phyloP scores from a whole-genome alignment of 441 rosid genomes.

The Macaranga tanarius region DNA sequence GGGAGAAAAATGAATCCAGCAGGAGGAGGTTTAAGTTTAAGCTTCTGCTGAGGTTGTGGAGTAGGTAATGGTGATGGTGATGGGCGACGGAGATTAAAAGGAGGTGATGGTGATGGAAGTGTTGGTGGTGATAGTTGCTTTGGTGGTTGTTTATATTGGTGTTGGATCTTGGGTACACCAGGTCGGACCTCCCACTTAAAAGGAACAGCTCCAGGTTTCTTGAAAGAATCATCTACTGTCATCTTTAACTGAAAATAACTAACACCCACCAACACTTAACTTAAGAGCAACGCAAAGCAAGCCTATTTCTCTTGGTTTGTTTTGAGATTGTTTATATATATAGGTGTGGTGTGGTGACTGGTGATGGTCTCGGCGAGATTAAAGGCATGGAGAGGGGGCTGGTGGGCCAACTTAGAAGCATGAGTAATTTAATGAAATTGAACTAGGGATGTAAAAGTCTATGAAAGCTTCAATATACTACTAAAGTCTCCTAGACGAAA shows the following conservation, averaged over 20 bases:
- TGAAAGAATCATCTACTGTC: slow-evolving; percentile 69
- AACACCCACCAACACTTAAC: background rate
- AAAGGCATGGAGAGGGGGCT: slow-evolving; percentile 58
- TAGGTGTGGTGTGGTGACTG: slow-evolving; percentile 7
- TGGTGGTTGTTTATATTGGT: slow-evolving; percentile 21
- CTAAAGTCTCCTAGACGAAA: background rate
- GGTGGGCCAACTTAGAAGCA: slow-evolving; percentile 42
- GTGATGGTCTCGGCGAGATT: slow-evolving; percentile 53
- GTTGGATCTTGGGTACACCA: slow-evolving; percentile 78
- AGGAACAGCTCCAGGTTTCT: slow-evolving; percentile 72
- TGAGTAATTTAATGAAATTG: slow-evolving; percentile 35
- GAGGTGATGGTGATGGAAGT: slow-evolving; percentile 22
- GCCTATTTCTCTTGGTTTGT: background rate
- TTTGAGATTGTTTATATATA: slow-evolving; percentile 21
- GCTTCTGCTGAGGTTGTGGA: slow-evolving; percentile 24
- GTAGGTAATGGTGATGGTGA: slow-evolving; percentile 28
- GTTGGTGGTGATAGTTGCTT: slow-evolving; percentile 23
- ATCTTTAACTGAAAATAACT: slow-evolving; percentile 28
- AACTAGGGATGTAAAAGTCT: slow-evolving; percentile 17
- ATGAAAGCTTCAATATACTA: no score
- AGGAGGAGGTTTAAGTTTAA: slow-evolving; percentile 68
- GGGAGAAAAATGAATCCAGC: slow-evolving; percentile 34
- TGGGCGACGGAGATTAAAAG: slow-evolving; percentile 22
- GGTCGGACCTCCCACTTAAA: slow-evolving; percentile 99
- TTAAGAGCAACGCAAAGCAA: no score